Percentiles rank a stretch among this genome's conserved stretches.
These are phyloP conservation scores for Phytopythium cucurbitacearum DNA, from an alignment of 352 stramenopile genomes.

Conservation along the genomic window DNA sequence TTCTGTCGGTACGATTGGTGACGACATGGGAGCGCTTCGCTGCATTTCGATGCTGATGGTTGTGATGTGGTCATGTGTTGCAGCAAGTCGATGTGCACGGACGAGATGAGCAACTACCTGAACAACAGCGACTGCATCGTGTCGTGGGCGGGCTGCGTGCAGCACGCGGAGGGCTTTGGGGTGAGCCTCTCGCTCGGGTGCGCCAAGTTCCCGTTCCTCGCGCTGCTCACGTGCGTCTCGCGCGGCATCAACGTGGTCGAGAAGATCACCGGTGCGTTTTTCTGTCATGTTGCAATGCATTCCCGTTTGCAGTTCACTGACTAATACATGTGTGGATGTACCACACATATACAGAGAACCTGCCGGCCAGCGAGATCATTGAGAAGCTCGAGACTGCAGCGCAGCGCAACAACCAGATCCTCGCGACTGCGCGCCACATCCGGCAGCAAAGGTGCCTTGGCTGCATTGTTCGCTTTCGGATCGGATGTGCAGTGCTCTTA, in stretches of 20 bases:
- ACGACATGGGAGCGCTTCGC: not conserved
- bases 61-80: conserved; percentile 1
- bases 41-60: not conserved
- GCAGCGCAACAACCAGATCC: conserved; percentile 72
- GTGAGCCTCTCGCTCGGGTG: conserved; percentile 83
- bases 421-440: conserved; percentile 59
- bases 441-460: conserved; percentile 32
- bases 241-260: conserved; percentile 80
- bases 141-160: conserved; percentile 78
- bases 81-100: conserved; percentile 65
- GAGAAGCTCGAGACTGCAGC: conserved; percentile 50
- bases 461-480: too few relatives aligned
- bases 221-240: conserved; percentile 73
- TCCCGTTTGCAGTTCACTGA: not conserved
- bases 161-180: conserved; percentile 74
- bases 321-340: not conserved
- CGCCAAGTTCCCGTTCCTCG: conserved; percentile 76
- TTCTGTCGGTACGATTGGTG: conserved; percentile 52
- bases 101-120: conserved; percentile 61
- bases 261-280: conserved; percentile 69
- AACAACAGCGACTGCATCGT: conserved; percentile 83
- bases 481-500: not conserved
- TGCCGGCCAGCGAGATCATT: conserved; percentile 57
- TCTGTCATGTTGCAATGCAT: not conserved
- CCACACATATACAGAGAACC: conserved; percentile 27